A percentile compares a stretch with the other conserved stretches of the same genome.
These are phyloP conservation scores for Metschnikowia shivogae DNA, from an alignment of 805 yeast genomes.

Conservation along the genomic window DNA sequence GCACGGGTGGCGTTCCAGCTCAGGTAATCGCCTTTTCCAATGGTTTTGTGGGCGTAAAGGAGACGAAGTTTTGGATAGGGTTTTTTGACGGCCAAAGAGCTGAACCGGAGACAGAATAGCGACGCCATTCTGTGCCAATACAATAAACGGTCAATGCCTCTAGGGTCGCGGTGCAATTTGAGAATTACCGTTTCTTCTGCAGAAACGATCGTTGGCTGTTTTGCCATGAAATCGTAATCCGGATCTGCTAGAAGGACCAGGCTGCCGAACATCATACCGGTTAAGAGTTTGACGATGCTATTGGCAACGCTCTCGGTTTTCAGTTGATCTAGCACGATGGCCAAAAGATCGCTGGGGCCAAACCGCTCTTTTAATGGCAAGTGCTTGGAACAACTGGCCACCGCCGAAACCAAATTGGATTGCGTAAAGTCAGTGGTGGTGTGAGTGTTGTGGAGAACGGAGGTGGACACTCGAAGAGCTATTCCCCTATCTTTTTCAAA, in stretches of 20 bases:
- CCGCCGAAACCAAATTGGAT: conserved; percentile 48
- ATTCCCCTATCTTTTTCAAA: conserved; percentile 35
- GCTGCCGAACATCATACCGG: conserved; percentile 36
- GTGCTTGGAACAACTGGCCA: conserved; percentile 49
- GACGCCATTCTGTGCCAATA: conserved; percentile 37
- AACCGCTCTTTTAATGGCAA: conserved; percentile 39
- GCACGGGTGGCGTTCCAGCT: conserved; percentile 43
- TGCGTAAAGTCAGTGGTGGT: conserved; percentile 40
- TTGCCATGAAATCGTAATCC: conserved; percentile 12
- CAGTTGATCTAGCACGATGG: conserved; percentile 18
- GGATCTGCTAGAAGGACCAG: conserved; percentile 19
- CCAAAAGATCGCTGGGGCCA: conserved; percentile 22
- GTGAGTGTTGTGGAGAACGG: conserved; percentile 14
- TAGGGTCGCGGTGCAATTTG: conserved; percentile 17
- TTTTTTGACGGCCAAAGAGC: conserved; percentile 15
- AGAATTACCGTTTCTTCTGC: conserved; percentile 11
- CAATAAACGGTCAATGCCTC: conserved; percentile 19
- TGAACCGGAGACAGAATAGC: conserved; percentile 49
- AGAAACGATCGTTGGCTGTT: conserved; percentile 12
- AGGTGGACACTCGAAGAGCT: conserved; percentile 24
- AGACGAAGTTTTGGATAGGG: conserved; percentile 33
- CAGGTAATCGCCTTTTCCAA: conserved; percentile 20
- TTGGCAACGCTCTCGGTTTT: conserved; percentile 25
- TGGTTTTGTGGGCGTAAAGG: conserved; percentile 35
- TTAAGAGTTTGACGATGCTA: conserved; percentile 35